These are phyloP conservation scores for Amanita muscaria DNA, from an alignment of 768 basidiomycete species.

Conservation along the genomic window DNA sequence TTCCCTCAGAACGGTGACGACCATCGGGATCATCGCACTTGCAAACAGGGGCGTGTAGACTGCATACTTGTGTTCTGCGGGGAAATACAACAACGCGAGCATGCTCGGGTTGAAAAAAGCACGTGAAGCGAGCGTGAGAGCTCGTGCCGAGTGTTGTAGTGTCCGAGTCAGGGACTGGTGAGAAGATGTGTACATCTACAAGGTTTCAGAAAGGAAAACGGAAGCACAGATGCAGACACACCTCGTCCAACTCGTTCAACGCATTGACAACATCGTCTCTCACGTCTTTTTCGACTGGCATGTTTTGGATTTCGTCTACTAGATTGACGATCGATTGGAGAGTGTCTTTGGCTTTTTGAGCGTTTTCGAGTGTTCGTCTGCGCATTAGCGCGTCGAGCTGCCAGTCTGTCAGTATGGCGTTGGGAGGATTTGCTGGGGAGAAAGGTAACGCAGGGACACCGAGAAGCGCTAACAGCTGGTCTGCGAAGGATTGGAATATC, in stretches of 20 bases:
- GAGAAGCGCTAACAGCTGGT: constrained; percentile 72
- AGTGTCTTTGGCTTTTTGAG: constrained; percentile 59
- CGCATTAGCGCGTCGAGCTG: constrained; percentile 77
- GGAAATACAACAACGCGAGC: constrained; percentile 94
- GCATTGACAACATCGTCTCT: constrained; percentile 62
- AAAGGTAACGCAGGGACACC: constrained; percentile 62
- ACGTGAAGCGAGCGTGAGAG: constrained; percentile 59
- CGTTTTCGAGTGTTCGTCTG: constrained; percentile 60
- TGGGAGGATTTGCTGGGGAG: constrained; percentile 25
- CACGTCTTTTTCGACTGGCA: constrained; percentile 83
- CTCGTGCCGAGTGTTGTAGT: constrained; percentile 52
- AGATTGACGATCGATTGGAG: constrained; percentile 76
- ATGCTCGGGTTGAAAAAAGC: constrained; percentile 98
- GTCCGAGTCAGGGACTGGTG: constrained; percentile 33
- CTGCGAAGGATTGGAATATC: constrained; percentile 55
- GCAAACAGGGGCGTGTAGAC: constrained; percentile 95
- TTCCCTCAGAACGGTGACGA: constrained; percentile 70
- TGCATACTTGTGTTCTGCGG: constrained; percentile 94
- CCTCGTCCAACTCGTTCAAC: constrained; percentile 65
- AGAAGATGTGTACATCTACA: constrained; percentile 24
- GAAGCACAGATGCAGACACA: too few relatives aligned
- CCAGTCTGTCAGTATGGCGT: constrained; percentile 50
- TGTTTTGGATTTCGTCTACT: constrained; percentile 79
- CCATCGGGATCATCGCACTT: constrained; percentile 74
- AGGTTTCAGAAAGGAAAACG: too few relatives aligned